A percentile compares a stretch with the other conserved stretches of the same genome.
Conservation (phyloP, 202 grass and related monocot genomes). For the Setaria italica region DNA sequence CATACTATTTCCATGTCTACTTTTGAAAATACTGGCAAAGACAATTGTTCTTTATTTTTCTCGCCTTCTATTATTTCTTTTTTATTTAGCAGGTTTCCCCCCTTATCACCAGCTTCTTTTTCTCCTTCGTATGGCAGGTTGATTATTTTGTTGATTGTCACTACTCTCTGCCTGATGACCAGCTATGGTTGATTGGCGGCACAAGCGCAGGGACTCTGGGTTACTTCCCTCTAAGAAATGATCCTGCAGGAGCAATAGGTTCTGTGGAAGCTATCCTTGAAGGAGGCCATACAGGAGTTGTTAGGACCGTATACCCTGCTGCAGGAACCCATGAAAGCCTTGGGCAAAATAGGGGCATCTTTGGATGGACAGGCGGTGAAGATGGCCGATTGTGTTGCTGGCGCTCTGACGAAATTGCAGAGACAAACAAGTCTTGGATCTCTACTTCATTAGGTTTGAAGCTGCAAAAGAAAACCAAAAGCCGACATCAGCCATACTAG, state of each 20-base stretch:
- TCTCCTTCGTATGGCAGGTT: slow-evolving; percentile 55
- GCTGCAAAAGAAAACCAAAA: slow-evolving; percentile 55
- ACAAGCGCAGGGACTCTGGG: slow-evolving; percentile 74
- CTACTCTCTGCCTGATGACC: slow-evolving; percentile 72
- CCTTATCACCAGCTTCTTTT: background rate
- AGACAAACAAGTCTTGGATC: slow-evolving; percentile 70
- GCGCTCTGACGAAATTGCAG: slow-evolving; percentile 55
- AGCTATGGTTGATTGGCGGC: slow-evolving; percentile 78
- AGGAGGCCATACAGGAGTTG: slow-evolving; percentile 76
- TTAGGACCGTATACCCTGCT: slow-evolving; percentile 68
- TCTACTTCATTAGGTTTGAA: slow-evolving; percentile 60
- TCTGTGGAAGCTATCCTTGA: slow-evolving; percentile 73
- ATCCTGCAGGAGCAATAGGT: slow-evolving; percentile 48
- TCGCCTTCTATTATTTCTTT: background rate
- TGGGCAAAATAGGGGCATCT: slow-evolving; percentile 61
- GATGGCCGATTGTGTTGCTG: slow-evolving; percentile 91
- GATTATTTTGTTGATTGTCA: slow-evolving; percentile 97
- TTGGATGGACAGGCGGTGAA: slow-evolving; percentile 94
- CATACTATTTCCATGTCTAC: background rate
- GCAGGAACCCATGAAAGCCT: slow-evolving; percentile 43
- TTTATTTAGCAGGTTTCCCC: background rate
- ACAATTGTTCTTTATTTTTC: background rate
- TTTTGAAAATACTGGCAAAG: background rate
- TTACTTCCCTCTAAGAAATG: slow-evolving; percentile 71
- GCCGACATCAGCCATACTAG: slow-evolving; percentile 77